Conservation (phyloP, 371 early-diverging fungal species). For the Mortierella sp. region DNA sequence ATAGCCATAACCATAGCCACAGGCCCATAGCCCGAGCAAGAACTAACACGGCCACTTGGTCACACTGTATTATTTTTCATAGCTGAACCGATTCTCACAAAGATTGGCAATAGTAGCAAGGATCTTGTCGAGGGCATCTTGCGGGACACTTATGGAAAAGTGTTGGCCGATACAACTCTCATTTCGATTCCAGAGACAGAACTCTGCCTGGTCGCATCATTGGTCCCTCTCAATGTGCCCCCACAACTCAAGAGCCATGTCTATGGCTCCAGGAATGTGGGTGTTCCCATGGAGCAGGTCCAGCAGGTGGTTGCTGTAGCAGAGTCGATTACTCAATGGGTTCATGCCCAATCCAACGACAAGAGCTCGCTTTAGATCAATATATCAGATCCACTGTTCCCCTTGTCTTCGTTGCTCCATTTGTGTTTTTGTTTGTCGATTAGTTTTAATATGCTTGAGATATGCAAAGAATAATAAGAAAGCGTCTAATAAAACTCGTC, state of each 20-base stretch:
- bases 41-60: neutral
- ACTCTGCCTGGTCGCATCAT: constrained; percentile 65
- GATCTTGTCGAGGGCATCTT: constrained; percentile 48
- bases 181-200: constrained; percentile 59
- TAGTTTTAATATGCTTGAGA: neutral
- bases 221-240: constrained; percentile 66
- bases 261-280: constrained; percentile 48
- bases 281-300: constrained; percentile 55
- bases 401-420: no score
- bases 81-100: constrained; percentile 49
- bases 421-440: neutral
- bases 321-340: constrained; percentile 39
- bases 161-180: constrained; percentile 39
- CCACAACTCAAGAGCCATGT: constrained; percentile 67
- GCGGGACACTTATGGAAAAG: constrained; percentile 44
- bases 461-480: neutral
- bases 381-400: neutral
- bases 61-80: neutral
- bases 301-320: constrained; percentile 48
- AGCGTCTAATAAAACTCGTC: constrained; percentile 85
- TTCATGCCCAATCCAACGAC: constrained; percentile 35
- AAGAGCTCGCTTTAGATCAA: constrained; percentile 39
- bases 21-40: neutral
- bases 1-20: neutral
- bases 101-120: constrained; percentile 43